Evolutionary conservation across 805 yeast species (phyloP).

Genomic region (Lipomyces sp.): DNA sequence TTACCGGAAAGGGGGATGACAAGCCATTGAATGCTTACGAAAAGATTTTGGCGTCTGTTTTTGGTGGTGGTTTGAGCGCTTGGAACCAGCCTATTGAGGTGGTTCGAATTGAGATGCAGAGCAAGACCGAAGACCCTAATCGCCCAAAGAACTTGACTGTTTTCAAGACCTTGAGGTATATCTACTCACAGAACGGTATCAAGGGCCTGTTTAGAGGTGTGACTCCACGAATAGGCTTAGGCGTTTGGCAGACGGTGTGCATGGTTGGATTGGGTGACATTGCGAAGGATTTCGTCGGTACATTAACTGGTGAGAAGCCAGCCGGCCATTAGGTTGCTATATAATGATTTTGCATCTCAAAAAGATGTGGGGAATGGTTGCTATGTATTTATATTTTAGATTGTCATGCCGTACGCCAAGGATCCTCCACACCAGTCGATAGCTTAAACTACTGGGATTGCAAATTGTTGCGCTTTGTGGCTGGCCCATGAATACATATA

Average conservation of each 20-base stretch:
- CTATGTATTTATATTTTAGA: neutral
- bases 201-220: slow-evolving; percentile 95
- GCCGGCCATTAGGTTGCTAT: slow-evolving; percentile 46
- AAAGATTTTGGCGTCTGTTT: slow-evolving; percentile 79
- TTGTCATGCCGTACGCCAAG: neutral
- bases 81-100: slow-evolving; percentile 99
- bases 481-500: neutral
- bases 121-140: slow-evolving; percentile 89
- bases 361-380: neutral
- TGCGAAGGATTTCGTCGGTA: slow-evolving; percentile 72
- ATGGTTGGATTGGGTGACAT: slow-evolving; percentile 99
- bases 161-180: slow-evolving; percentile 74
- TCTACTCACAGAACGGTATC: slow-evolving; percentile 79
- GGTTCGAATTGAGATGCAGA: slow-evolving; percentile 97
- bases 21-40: slow-evolving; percentile 73
- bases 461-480: neutral
- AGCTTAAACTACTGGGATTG: neutral
- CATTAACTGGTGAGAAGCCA: slow-evolving; percentile 64
- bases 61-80: slow-evolving; percentile 97
- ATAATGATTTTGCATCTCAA: neutral
- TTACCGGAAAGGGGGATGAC: slow-evolving; percentile 62
- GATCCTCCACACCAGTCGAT: neutral
- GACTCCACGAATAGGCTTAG: slow-evolving; percentile 93
- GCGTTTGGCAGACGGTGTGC: slow-evolving; percentile 93
- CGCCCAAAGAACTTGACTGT: slow-evolving; percentile 92